Base-by-base conservation (phyloP, 2,329 filamentous ascomycete species). In the Xylaria sp. region DNA sequence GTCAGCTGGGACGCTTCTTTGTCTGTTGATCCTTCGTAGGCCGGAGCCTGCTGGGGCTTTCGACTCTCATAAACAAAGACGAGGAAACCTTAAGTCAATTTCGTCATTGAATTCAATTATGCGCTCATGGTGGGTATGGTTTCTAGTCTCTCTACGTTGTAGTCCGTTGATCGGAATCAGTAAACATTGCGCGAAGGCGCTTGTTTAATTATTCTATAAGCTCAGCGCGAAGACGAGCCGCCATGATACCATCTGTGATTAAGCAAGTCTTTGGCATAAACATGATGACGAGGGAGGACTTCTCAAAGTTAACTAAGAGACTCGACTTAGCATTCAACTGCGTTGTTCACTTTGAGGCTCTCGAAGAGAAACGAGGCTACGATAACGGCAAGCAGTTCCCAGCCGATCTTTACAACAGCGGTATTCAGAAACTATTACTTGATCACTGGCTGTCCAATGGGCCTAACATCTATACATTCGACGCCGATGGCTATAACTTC, bases 321-420 rank as follows among this genome's bases (percentile, higher is more conserved):
- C 44, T 71, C 3, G 20, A 65, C 25, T 5, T 5, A 1, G 33
- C 33, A 2, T 54, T 61, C 7, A 42, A 60, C 20, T 71, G 66
- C 33, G 62, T 71, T 22, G 11, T 39, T 17, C 44, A 60, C 44
- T 65, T 59, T 27, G 64, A 69, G 42, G 66, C 65, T 4, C 62
- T 72, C 0, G 45, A 63, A 6, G 67, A 70, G 3, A 68, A 62
- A 50, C 55, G 67, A 13, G 68, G 60, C 7, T 70, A 72, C 25
- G 59, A 66, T 22, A 60, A 17, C 31, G 63, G 59, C 51, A 65
- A 61, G 42, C 53, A 67, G 20, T 70, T 71, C 20, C 66, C 71
- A 0, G n/a, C 44, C 0, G 38, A 65, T 1, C 53, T 72, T 3
- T 70, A 69, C 33, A 67, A 67, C 27, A 17, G 61, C 3, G 68